phyloP scores from a whole-genome alignment of 2,329 filamentous ascomycete species.

The Beauveria asiatica region DNA sequence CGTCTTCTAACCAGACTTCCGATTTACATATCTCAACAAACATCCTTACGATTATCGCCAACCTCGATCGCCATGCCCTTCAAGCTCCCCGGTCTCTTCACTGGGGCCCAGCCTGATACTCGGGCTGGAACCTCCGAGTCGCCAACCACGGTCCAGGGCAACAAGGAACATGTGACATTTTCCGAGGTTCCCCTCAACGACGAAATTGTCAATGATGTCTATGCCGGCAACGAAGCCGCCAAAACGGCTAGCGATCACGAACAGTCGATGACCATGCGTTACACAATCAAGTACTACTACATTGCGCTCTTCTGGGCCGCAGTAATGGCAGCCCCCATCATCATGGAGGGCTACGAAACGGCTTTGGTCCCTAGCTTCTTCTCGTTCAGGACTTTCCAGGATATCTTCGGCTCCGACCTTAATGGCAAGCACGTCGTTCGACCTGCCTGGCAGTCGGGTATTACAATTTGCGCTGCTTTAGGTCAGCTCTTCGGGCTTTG shows the following conservation, averaged over 20 bases:
- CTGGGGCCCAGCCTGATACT: background rate
- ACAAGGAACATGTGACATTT: background rate
- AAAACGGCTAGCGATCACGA: conserved; percentile 12
- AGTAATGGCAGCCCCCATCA: conserved; percentile 21
- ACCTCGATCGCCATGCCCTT: background rate
- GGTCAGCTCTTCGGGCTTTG: conserved; percentile 15
- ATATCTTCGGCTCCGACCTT: conserved; percentile 2
- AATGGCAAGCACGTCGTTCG: background rate
- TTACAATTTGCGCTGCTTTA: conserved; percentile 11
- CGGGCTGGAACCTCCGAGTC: background rate
- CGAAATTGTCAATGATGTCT: conserved; percentile 11
- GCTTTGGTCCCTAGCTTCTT: conserved; percentile 18
- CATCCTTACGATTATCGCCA: background rate
- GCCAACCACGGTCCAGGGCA: background rate
- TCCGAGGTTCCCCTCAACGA: background rate
- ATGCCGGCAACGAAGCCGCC: conserved; percentile 11
- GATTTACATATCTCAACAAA: background rate
- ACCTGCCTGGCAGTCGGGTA: conserved; percentile 12
- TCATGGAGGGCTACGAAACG: conserved; percentile 27
- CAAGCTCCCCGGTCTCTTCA: background rate
- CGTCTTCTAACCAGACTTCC: background rate
- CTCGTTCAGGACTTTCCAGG: conserved; percentile 11
- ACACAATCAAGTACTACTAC: conserved; percentile 13
- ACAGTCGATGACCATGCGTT: conserved; percentile 13
- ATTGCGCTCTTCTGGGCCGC: conserved; percentile 14